These are phyloP conservation scores for Kodamaea restingae DNA, from an alignment of 805 yeast species.

Conservation along the genomic window DNA sequence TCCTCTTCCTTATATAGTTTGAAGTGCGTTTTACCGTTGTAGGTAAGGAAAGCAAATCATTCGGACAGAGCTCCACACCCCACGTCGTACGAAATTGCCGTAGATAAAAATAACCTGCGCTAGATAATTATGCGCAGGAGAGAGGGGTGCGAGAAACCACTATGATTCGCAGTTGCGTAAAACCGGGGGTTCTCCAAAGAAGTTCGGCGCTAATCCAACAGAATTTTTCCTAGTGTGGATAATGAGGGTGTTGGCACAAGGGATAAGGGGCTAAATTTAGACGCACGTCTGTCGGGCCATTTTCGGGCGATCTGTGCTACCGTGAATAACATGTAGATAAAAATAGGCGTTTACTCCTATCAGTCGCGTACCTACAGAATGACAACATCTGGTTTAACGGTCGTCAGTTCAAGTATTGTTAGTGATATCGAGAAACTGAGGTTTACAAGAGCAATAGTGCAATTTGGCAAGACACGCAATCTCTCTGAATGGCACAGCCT, in stretches of 20 bases:
- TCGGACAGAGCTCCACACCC: neutral
- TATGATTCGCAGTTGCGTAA: neutral
- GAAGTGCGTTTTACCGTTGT: neutral
- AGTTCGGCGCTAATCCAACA: neutral
- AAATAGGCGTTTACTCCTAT: too few species aligned
- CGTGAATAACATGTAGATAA: too few species aligned
- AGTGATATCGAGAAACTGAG: too few species aligned
- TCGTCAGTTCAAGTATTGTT: too few species aligned
- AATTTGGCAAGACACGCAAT: too few species aligned
- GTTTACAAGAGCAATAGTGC: too few species aligned
- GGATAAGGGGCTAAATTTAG: neutral
- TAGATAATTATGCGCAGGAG: neutral
- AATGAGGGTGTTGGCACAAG: neutral
- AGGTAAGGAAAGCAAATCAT: neutral
- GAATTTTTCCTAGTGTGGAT: neutral
- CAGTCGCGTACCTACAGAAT: too few species aligned
- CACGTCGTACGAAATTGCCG: neutral
- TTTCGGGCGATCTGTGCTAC: too few species aligned
- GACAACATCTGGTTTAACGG: too few species aligned
- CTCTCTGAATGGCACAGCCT: too few species aligned
- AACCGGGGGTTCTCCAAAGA: neutral
- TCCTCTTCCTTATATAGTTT: constrained; percentile 2
- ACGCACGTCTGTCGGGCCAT: too few species aligned
- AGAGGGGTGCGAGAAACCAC: neutral
- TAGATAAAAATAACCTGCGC: neutral